Conservation (phyloP, 192 early-diverging fungal species). For the Coemansia sp. region DNA sequence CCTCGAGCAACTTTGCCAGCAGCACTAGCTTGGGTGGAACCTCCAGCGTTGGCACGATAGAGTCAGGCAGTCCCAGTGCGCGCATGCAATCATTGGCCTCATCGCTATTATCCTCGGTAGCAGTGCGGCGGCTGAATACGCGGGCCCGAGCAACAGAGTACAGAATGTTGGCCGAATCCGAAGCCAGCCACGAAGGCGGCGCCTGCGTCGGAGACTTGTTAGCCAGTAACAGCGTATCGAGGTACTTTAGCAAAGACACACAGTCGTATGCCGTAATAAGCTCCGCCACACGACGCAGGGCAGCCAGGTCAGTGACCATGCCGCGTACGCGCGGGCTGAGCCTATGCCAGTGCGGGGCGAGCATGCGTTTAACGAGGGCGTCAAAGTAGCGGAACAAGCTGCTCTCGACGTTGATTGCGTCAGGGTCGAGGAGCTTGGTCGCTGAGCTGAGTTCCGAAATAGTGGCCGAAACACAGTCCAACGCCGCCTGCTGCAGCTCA, state of each 20-base stretch:
- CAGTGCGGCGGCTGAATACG: conserved; percentile 44
- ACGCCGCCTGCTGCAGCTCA: conserved; percentile 76
- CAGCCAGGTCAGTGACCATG: conserved; percentile 74
- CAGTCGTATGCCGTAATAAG: conserved; percentile 86
- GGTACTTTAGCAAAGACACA: conserved; percentile 82
- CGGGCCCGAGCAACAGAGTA: conserved; percentile 65
- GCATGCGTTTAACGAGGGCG: conserved; percentile 68
- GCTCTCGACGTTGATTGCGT: conserved; percentile 87
- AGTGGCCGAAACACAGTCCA: conserved; percentile 83
- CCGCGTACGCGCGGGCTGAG: conserved; percentile 73
- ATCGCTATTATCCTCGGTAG: not conserved
- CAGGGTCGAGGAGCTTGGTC: conserved; percentile 70
- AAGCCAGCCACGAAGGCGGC: conserved; percentile 72
- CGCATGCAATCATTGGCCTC: conserved; percentile 29
- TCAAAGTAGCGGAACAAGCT: conserved; percentile 88
- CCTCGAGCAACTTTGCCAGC: conserved; percentile 71
- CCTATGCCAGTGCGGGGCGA: conserved; percentile 89
- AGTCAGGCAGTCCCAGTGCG: conserved; percentile 62
- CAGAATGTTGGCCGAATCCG: conserved; percentile 83
- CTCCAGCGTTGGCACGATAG: conserved; percentile 76
- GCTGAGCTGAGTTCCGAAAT: conserved; percentile 75
- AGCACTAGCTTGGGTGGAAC: conserved; percentile 93
- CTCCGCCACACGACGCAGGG: conserved; percentile 70
- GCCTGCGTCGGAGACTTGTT: conserved; percentile 49
- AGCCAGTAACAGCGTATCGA: conserved; percentile 80